Conservation (phyloP, 176 grass and related monocot genomes). For the Chloris gayana region DNA sequence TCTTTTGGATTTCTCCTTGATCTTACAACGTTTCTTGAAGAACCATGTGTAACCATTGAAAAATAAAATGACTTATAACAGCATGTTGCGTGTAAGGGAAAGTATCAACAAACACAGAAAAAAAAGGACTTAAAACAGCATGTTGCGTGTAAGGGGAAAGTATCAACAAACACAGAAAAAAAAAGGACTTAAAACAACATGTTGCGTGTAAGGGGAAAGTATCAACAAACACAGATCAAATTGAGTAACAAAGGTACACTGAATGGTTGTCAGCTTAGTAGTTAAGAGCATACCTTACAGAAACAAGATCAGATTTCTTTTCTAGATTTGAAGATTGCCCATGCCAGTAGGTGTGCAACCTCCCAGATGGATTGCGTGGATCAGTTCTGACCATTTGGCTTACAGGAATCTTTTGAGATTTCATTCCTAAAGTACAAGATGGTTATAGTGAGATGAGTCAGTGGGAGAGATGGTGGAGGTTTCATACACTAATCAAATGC, state of each 20-base stretch:
- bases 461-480: not conserved
- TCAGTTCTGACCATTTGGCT: conserved; percentile 94
- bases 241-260: not conserved
- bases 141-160: too few species aligned
- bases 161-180: too few species aligned
- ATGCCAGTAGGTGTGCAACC: conserved; percentile 81
- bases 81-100: too few species aligned
- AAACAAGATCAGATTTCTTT: conserved; percentile 78
- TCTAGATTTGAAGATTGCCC: conserved; percentile 65
- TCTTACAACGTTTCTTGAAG: conserved; percentile 76
- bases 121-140: not conserved
- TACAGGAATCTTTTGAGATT: conserved; percentile 73
- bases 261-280: conserved; percentile 27
- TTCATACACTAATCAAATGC: conserved; percentile 5
- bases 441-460: conserved; percentile 9
- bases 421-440: conserved; percentile 54
- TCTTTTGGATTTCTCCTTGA: conserved; percentile 87
- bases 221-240: conserved; percentile 21
- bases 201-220: not conserved
- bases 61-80: conserved; percentile 18
- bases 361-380: conserved; percentile 77
- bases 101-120: too few species aligned
- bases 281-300: conserved; percentile 62
- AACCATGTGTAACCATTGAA: conserved; percentile 26
- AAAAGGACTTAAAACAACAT: not conserved